These are phyloP conservation scores for Malassezia vespertilionis DNA, from an alignment of 1,284 basidiomycete species.

Conservation along the genomic window DNA sequence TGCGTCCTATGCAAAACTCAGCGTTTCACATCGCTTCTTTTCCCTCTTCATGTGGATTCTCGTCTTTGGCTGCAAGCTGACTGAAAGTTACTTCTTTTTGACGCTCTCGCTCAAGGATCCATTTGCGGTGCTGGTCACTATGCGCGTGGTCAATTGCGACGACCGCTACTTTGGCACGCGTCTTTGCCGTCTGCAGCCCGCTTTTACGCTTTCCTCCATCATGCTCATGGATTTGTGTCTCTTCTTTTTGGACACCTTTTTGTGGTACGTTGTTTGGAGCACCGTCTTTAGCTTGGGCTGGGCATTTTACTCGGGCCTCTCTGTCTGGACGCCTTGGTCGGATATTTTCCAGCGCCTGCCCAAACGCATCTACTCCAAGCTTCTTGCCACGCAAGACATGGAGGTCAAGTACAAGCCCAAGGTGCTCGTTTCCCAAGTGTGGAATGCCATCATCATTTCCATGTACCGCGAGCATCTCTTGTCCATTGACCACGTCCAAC, in stretches of 20 bases:
- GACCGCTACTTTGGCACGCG: constrained; percentile 46
- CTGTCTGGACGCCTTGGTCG: constrained; percentile 47
- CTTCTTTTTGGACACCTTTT: constrained; percentile 47
- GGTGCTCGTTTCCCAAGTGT: constrained; percentile 47
- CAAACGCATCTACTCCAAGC: constrained; percentile 48
- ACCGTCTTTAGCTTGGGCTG: constrained; percentile 47
- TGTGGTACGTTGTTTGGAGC: constrained; percentile 49
- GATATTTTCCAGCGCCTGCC: constrained; percentile 48
- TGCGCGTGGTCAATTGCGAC: constrained; percentile 42
- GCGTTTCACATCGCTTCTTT: constrained; percentile 32
- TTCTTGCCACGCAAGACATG: constrained; percentile 47
- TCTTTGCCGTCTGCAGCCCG: constrained; percentile 43
- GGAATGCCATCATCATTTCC: constrained; percentile 48
- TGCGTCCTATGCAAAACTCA: constrained; percentile 40
- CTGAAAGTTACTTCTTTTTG: constrained; percentile 48
- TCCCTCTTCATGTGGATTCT: constrained; percentile 43
- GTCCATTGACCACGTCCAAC: constrained; percentile 47
- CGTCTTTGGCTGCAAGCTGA: constrained; percentile 47
- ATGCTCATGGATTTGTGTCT: constrained; percentile 46
- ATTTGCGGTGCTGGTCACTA: constrained; percentile 43
- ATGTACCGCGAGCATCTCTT: constrained; percentile 48
- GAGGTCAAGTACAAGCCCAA: constrained; percentile 49
- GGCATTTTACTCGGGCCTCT: constrained; percentile 47
- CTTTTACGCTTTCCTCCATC: constrained; percentile 44
- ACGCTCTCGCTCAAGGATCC: constrained; percentile 47